phyloP scores from a whole-genome alignment of 2,329 filamentous ascomycete genomes.

The Fonsecaea pedrosoi region DNA sequence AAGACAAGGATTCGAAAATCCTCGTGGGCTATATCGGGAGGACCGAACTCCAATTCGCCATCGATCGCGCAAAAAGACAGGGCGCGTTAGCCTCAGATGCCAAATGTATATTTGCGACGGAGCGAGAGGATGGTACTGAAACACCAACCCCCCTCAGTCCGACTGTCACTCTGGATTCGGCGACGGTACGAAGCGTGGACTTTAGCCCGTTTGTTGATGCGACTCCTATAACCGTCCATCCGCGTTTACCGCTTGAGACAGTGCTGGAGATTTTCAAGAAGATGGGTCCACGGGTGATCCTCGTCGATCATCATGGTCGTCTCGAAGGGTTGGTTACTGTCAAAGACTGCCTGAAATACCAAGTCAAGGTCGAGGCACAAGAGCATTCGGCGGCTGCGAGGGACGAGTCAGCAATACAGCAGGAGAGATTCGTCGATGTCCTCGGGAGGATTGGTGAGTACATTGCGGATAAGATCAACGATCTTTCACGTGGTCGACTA shows the following conservation, averaged over 20 bases:
- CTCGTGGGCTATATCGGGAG: constrained; percentile 91
- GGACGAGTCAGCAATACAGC: constrained; percentile 60
- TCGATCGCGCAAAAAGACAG: constrained; percentile 77
- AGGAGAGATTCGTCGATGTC: constrained; percentile 69
- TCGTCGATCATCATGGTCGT: constrained; percentile 87
- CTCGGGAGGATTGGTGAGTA: constrained; percentile 63
- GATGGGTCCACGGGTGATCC: constrained; percentile 89
- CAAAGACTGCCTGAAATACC: constrained; percentile 96
- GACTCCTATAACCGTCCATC: constrained; percentile 89
- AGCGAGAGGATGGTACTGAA: constrained; percentile 50
- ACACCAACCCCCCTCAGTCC: constrained; percentile 35
- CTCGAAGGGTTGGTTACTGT: constrained; percentile 88
- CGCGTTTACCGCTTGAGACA: constrained; percentile 88
- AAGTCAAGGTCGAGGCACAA: constrained; percentile 91
- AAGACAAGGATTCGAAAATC: constrained; percentile 71
- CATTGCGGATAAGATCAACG: constrained; percentile 64
- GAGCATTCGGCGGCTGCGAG: constrained; percentile 66
- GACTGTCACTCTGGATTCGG: constrained; percentile 66
- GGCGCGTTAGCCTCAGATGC: constrained; percentile 70
- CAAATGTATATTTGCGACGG: constrained; percentile 73
- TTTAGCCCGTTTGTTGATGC: constrained; percentile 87
- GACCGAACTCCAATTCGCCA: constrained; percentile 88
- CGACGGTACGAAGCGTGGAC: constrained; percentile 69
- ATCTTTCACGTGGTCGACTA: constrained; percentile 64
- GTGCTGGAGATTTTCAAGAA: constrained; percentile 99